Evolutionary conservation across 75 land plant species (phyloP).

Genomic region (Sequoia sempervirens): DNA sequence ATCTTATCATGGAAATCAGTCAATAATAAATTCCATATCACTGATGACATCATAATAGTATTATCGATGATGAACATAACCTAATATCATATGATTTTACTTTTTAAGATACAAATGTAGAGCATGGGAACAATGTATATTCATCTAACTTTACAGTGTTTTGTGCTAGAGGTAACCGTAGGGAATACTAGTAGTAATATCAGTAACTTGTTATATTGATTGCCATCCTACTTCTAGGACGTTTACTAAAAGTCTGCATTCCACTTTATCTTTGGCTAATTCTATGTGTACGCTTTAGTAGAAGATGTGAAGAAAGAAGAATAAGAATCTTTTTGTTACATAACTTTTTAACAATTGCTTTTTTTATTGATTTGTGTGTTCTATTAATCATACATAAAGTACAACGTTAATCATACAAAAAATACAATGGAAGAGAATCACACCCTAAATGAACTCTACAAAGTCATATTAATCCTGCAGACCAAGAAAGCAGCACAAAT

Average conservation of each 20-base stretch:
- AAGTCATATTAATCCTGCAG: no score
- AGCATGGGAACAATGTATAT: background rate
- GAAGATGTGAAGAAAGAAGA: background rate
- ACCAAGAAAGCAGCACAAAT: no score
- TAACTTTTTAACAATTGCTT: no score
- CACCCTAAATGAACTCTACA: no score
- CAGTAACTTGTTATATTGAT: background rate
- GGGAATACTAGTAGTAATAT: background rate
- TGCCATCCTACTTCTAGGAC: background rate
- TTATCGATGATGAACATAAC: background rate
- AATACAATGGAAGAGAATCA: no score
- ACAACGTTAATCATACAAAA: no score
- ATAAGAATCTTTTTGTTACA: background rate
- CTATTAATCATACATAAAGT: no score
- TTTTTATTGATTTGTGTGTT: no score
- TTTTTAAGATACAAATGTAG: background rate
- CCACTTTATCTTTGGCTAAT: background rate
- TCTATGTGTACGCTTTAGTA: background rate
- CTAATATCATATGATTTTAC: background rate
- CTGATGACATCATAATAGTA: background rate
- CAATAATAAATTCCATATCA: background rate
- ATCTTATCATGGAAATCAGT: background rate
- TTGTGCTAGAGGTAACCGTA: background rate
- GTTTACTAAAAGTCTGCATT: background rate
- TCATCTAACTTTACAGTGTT: background rate